Evolutionary conservation across 805 yeast genomes (phyloP).

Genomic region (Jamesozyma lodderae): DNA sequence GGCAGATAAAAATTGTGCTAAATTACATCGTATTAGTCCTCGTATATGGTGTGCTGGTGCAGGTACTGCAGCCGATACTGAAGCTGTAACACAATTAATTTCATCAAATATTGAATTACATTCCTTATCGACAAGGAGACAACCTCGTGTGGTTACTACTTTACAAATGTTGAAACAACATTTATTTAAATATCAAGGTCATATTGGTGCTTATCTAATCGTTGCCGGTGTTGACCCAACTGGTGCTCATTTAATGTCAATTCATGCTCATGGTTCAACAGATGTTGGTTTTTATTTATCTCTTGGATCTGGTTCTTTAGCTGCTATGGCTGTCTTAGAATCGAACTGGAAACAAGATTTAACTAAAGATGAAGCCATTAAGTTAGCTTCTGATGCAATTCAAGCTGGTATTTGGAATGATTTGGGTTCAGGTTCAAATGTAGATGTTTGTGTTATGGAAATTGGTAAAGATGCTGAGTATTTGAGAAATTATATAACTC

Average conservation of each 20-base stretch:
- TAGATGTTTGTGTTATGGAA: slow-evolving; percentile 96
- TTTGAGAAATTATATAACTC: slow-evolving; percentile 79
- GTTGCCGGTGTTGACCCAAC: slow-evolving; percentile 98
- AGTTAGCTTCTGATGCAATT: slow-evolving; percentile 83
- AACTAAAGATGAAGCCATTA: slow-evolving; percentile 83
- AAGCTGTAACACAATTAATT: slow-evolving; percentile 91
- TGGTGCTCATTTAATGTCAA: slow-evolving; percentile 85
- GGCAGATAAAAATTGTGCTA: slow-evolving; percentile 97
- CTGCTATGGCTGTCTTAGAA: slow-evolving; percentile 97
- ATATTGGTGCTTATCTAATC: slow-evolving; percentile 92
- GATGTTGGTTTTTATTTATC: slow-evolving; percentile 91
- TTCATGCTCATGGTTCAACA: slow-evolving; percentile 97
- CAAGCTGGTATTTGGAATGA: slow-evolving; percentile 99
- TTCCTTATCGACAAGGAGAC: slow-evolving; percentile 69
- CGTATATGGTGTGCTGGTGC: slow-evolving; percentile 99
- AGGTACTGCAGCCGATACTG: slow-evolving; percentile 99
- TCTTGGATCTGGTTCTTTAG: slow-evolving; percentile 92
- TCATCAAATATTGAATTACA: slow-evolving; percentile 88
- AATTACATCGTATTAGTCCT: slow-evolving; percentile 82
- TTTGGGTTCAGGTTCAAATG: slow-evolving; percentile 97
- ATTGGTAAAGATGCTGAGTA: slow-evolving; percentile 79
- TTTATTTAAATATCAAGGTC: slow-evolving; percentile 93
- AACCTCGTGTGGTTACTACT: slow-evolving; percentile 90
- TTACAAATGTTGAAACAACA: slow-evolving; percentile 91
- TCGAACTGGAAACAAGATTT: slow-evolving; percentile 73